phyloP scores from a whole-genome alignment of 495 filamentous ascomycete genomes.

The Xylona heveae region DNA sequence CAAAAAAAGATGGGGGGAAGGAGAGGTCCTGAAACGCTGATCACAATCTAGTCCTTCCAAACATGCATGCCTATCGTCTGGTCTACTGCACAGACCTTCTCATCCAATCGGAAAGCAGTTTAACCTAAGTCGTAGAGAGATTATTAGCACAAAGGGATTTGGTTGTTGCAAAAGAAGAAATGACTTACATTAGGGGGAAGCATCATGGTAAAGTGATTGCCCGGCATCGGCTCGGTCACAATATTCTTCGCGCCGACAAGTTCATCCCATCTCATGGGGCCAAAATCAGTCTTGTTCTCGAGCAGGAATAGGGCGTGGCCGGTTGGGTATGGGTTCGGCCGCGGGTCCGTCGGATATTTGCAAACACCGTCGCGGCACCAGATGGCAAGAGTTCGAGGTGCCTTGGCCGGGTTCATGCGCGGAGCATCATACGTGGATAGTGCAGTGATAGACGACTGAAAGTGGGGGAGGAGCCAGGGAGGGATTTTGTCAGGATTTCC shows the following conservation, averaged over 20 bases:
- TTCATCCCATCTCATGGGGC: slow-evolving; percentile 61
- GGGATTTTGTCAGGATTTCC: slow-evolving; percentile 37
- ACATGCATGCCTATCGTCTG: no score
- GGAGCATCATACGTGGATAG: slow-evolving; percentile 48
- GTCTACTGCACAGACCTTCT: no score
- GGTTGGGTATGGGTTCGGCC: slow-evolving; percentile 45
- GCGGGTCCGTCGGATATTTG: slow-evolving; percentile 42
- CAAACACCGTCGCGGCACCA: slow-evolving; percentile 74
- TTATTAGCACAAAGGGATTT: no score
- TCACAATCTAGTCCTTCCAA: no score
- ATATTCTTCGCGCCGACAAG: slow-evolving; percentile 45
- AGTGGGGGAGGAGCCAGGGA: slow-evolving; percentile 69
- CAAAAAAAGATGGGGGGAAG: no score
- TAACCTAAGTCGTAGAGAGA: no score
- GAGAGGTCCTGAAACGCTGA: no score
- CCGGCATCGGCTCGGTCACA: slow-evolving; percentile 34
- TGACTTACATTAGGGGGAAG: no score
- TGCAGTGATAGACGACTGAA: slow-evolving; percentile 52
- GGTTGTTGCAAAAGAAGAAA: no score
- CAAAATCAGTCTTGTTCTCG: slow-evolving; percentile 58
- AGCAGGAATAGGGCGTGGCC: slow-evolving; percentile 62
- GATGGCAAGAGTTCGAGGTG: slow-evolving; percentile 44
- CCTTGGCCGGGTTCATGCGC: slow-evolving; percentile 25
- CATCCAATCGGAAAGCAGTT: no score
- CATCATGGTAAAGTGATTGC: slow-evolving; percentile 60